A percentile compares a stretch with the other conserved stretches of the same genome.
These are phyloP conservation scores for Corrigiola litoralis DNA, from an alignment of 179 eudicot genomes.

Conservation along the genomic window DNA sequence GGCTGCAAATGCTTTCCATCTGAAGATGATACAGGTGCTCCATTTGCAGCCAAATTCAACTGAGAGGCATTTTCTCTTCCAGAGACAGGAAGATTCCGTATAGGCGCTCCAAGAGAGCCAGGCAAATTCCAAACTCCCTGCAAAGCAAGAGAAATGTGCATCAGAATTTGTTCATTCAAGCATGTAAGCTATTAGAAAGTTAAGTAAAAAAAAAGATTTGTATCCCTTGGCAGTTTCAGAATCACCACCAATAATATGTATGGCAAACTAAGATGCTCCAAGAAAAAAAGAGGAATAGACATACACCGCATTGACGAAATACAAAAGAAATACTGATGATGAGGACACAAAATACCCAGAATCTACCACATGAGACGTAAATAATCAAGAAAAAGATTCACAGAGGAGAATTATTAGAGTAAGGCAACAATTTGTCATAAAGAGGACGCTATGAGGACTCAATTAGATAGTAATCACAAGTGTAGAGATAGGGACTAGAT, in stretches of 20 bases:
- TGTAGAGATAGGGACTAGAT: background rate
- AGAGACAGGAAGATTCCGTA: constrained; percentile 26
- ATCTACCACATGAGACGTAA: background rate
- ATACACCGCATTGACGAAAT: background rate
- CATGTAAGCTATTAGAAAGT: background rate
- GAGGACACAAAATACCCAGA: too few relatives aligned
- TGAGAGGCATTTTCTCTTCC: constrained; percentile 34
- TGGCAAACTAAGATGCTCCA: background rate
- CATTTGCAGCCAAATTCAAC: constrained; percentile 25
- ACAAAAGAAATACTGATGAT: background rate
- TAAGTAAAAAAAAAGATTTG: background rate
- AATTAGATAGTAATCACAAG: background rate
- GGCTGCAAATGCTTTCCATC: constrained; percentile 36
- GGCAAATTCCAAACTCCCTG: constrained; percentile 61
- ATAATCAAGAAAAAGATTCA: background rate
- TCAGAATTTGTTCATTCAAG: background rate
- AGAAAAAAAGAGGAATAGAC: background rate
- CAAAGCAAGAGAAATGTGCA: constrained; percentile 12
- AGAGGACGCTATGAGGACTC: background rate
- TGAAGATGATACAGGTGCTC: constrained; percentile 32
- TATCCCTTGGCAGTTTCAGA: background rate
- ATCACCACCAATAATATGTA: too few relatives aligned
- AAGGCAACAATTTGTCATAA: background rate
- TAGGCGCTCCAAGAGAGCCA: constrained; percentile 25
- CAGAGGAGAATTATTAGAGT: background rate